A percentile compares a stretch with the other conserved stretches of the same genome.
Evolutionary conservation across 2,329 filamentous ascomycete species (phyloP).

Genomic region (Fusarium setosum): DNA sequence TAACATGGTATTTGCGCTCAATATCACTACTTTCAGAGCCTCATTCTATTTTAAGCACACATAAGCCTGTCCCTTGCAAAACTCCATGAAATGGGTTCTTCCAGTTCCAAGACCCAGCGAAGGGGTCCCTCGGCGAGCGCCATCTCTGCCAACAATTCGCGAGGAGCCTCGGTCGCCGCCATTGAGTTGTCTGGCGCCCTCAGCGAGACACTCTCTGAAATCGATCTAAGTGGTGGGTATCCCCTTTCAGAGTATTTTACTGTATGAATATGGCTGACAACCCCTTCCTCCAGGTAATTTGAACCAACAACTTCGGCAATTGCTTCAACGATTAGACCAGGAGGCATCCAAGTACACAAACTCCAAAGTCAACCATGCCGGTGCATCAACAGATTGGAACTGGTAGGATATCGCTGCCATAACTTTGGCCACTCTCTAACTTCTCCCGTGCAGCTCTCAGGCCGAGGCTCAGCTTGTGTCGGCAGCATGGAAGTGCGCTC

Average conservation of each 20-base stretch:
- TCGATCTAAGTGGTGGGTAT: slow-evolving; percentile 18
- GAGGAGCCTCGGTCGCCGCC: slow-evolving; percentile 20
- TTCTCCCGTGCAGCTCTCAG: slow-evolving; percentile 11
- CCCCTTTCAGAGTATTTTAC: too few relatives aligned
- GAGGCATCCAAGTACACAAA: slow-evolving; percentile 36
- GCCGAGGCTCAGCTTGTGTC: slow-evolving; percentile 30
- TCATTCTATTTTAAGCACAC: too few relatives aligned
- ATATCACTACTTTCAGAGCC: neutral
- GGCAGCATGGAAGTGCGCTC: slow-evolving; percentile 34
- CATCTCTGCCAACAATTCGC: slow-evolving; percentile 18
- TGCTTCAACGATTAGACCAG: slow-evolving; percentile 36
- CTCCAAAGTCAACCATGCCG: slow-evolving; percentile 24
- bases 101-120: slow-evolving; percentile 8
- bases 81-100: slow-evolving; percentile 28
- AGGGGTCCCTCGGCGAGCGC: neutral
- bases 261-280: too few relatives aligned
- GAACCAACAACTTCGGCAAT: slow-evolving; percentile 17
- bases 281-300: slow-evolving; percentile 11
- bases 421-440: neutral
- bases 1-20: too few relatives aligned
- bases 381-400: slow-evolving; percentile 24
- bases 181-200: slow-evolving; percentile 20
- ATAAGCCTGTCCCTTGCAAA: too few relatives aligned
- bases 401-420: slow-evolving; percentile 4
- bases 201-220: slow-evolving; percentile 12